These are phyloP conservation scores for Pichia membranifaciens DNA, from an alignment of 805 yeast genomes.

Conservation along the genomic window DNA sequence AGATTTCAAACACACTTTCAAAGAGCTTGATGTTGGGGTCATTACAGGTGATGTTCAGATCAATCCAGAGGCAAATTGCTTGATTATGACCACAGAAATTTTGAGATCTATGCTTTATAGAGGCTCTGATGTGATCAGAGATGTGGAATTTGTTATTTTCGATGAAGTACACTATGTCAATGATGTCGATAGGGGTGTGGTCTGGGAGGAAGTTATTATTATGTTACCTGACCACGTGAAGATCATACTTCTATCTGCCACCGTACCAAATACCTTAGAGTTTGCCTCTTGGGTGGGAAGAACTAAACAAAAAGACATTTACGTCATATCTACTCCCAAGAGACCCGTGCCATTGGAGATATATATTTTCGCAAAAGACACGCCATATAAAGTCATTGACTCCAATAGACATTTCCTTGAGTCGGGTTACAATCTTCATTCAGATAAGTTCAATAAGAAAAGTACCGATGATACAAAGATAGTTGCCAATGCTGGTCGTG, in stretches of 20 bases:
- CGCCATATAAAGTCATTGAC: slow-evolving; percentile 67
- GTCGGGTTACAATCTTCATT: slow-evolving; percentile 56
- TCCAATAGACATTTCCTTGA: slow-evolving; percentile 66
- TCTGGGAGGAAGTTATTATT: slow-evolving; percentile 98
- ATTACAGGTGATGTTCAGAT: slow-evolving; percentile 99
- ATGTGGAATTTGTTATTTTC: slow-evolving; percentile 97
- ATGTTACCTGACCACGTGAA: slow-evolving; percentile 93
- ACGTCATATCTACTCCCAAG: slow-evolving; percentile 92
- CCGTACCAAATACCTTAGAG: slow-evolving; percentile 97
- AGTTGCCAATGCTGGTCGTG: slow-evolving; percentile 24
- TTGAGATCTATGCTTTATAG: slow-evolving; percentile 92
- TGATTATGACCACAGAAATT: slow-evolving; percentile 99
- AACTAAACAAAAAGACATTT: slow-evolving; percentile 91
- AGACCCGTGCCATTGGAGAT: slow-evolving; percentile 96
- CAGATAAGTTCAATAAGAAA: slow-evolving; percentile 43
- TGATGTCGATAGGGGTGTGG: slow-evolving; percentile 97
- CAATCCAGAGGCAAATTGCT: slow-evolving; percentile 96
- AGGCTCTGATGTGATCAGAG: slow-evolving; percentile 97
- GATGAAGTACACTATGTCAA: slow-evolving; percentile 99
- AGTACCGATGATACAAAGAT: slow-evolving; percentile 26
- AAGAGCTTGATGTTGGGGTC: slow-evolving; percentile 84
- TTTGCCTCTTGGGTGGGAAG: slow-evolving; percentile 99
- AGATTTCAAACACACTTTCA: slow-evolving; percentile 90
- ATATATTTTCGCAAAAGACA: slow-evolving; percentile 73
- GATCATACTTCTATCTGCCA: slow-evolving; percentile 90